Evolutionary conservation across 352 stramenopile genomes (phyloP).

Genomic region (Phytophthora capsici): DNA sequence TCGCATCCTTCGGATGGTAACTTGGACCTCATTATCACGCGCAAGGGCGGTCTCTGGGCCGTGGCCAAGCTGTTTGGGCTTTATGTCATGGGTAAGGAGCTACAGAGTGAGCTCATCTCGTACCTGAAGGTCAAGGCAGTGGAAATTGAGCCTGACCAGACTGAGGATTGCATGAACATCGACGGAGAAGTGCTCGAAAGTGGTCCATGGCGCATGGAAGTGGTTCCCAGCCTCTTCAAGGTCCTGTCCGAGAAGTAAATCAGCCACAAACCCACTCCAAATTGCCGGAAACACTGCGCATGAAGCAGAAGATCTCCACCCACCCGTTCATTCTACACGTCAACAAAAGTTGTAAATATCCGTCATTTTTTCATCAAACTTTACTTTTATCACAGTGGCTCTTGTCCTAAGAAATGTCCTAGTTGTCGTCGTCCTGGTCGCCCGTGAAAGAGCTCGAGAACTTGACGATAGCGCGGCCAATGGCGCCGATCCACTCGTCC

Average conservation of each 20-base stretch:
- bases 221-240: slow-evolving; percentile 89
- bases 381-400: too few species aligned
- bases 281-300: slow-evolving; percentile 23
- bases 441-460: slow-evolving; percentile 97
- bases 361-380: neutral
- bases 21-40: slow-evolving; percentile 78
- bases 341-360: slow-evolving; percentile 41
- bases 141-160: slow-evolving; percentile 68
- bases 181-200: slow-evolving; percentile 76
- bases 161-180: slow-evolving; percentile 80
- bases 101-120: slow-evolving; percentile 70
- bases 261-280: neutral
- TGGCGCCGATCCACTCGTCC: slow-evolving; percentile 94
- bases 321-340: slow-evolving; percentile 15
- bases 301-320: slow-evolving; percentile 21
- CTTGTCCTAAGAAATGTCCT: slow-evolving; percentile 4
- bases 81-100: slow-evolving; percentile 80
- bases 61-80: slow-evolving; percentile 57
- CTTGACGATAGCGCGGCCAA: slow-evolving; percentile 97
- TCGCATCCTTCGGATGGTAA: slow-evolving; percentile 82
- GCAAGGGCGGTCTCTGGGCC: slow-evolving; percentile 61
- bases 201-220: slow-evolving; percentile 83
- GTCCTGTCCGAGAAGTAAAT: slow-evolving; percentile 83
- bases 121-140: slow-evolving; percentile 86
- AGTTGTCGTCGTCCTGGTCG: slow-evolving; percentile 82